phyloP scores from a whole-genome alignment of 179 eudicot species.

The Corrigiola litoralis region DNA sequence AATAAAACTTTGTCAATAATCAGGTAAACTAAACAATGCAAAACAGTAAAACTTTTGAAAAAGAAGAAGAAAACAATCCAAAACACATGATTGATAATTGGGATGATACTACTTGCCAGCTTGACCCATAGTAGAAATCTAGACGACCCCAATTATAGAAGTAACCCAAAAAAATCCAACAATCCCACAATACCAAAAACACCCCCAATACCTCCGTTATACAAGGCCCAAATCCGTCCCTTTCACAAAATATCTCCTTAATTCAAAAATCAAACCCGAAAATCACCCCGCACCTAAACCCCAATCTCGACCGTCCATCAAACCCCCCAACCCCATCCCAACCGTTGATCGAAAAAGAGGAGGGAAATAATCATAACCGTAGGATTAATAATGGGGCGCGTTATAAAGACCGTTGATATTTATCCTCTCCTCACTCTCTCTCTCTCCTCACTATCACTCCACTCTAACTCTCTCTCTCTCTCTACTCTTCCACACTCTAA shows the following conservation, averaged over 20 bases:
- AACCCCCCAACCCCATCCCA: not conserved
- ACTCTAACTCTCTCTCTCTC: not conserved
- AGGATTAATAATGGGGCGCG: slow-evolving; percentile 10
- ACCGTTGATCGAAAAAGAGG: slow-evolving; percentile 10
- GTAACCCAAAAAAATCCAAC: not conserved
- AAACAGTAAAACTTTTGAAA: too few species aligned
- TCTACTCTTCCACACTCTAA: not conserved
- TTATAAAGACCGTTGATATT: slow-evolving; percentile 23
- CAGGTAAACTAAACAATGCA: too few species aligned
- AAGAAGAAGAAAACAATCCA: too few species aligned
- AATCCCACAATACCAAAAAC: not conserved
- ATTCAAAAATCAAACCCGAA: slow-evolving; percentile 12
- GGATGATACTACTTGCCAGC: too few species aligned
- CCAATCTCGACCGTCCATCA: slow-evolving; percentile 16
- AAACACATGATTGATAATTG: too few species aligned
- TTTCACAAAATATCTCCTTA: not conserved
- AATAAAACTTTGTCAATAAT: too few species aligned
- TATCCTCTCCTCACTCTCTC: slow-evolving; percentile 9
- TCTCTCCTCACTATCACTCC: slow-evolving; percentile 8
- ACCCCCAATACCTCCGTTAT: not conserved
- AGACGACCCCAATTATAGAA: not conserved
- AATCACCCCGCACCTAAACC: not conserved
- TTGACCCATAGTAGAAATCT: too few species aligned
- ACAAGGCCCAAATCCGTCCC: slow-evolving; percentile 14
- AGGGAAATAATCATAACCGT: slow-evolving; percentile 43